Percentiles rank a stretch among this genome's conserved stretches.
phyloP scores from a whole-genome alignment of 192 early-diverging fungal species.

The Podila epigama region DNA sequence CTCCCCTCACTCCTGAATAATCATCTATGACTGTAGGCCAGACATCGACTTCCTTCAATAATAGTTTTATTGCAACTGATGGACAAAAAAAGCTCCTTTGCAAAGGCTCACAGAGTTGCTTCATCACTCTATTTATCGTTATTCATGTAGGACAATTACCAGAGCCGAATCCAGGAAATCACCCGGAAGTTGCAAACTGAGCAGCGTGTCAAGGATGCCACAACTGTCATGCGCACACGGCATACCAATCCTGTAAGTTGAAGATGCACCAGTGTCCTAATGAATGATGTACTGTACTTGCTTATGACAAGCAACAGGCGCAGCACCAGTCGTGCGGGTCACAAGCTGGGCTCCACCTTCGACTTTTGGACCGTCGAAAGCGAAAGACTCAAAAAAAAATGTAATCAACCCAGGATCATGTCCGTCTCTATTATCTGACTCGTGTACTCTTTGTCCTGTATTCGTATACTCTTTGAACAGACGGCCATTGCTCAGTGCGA shows the following conservation, averaged over 20 bases:
- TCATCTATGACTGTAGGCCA: too few species aligned
- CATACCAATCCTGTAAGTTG: conserved; percentile 69
- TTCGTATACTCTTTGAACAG: conserved; percentile 2
- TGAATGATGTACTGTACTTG: too few species aligned
- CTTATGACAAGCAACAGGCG: too few species aligned
- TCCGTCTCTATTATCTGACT: background rate
- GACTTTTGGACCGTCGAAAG: too few species aligned
- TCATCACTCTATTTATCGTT: background rate
- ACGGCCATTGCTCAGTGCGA: conserved; percentile 75
- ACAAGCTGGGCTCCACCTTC: too few species aligned
- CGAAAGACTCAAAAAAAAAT: background rate
- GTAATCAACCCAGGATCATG: background rate
- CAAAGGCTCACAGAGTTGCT: background rate
- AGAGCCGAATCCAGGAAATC: conserved; percentile 74
- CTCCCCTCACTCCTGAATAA: too few species aligned
- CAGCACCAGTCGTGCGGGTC: too few species aligned
- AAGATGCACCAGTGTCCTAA: too few species aligned
- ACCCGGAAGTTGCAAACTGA: conserved; percentile 76
- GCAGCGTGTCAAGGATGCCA: conserved; percentile 74
- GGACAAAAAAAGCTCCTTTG: background rate
- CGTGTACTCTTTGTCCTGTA: background rate
- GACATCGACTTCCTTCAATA: too few species aligned
- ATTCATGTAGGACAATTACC: conserved; percentile 35
- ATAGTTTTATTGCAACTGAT: too few species aligned
- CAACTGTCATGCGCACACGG: conserved; percentile 72